These are phyloP conservation scores for Annulohypoxylon nitens DNA, from an alignment of 495 filamentous ascomycete species.

Conservation along the genomic window DNA sequence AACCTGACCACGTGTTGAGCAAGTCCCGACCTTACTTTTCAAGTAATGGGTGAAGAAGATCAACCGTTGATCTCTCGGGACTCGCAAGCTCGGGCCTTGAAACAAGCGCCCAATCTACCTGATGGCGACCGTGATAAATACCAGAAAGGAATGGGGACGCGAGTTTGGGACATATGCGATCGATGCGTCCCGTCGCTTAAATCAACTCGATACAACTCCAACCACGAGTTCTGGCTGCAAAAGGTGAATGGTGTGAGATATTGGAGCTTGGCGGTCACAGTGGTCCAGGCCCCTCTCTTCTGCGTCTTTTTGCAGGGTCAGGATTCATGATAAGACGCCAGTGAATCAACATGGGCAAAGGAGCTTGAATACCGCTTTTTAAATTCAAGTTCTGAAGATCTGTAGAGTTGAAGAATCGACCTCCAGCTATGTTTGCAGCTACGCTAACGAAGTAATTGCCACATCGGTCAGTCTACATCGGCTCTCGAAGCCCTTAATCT, in stretches of 20 bases:
- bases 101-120: conserved; percentile 32
- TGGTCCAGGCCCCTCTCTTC: conserved; percentile 29
- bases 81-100: conserved; percentile 30
- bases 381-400: conserved; percentile 4
- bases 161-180: conserved; percentile 9
- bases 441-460: conserved; percentile 39
- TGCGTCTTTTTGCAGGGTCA: conserved; percentile 22
- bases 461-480: conserved; percentile 29
- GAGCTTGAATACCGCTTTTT: background rate
- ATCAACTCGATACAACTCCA: background rate
- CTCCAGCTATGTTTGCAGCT: background rate
- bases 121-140: conserved; percentile 6
- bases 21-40: conserved; percentile 42
- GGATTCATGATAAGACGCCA: conserved; percentile 16
- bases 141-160: conserved; percentile 7
- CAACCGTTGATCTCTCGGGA: conserved; percentile 31
- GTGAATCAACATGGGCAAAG: conserved; percentile 11
- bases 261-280: conserved; percentile 8
- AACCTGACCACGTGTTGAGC: conserved; percentile 36
- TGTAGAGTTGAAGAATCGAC: conserved; percentile 20
- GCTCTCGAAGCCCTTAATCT: conserved; percentile 44
- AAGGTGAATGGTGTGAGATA: conserved; percentile 12
- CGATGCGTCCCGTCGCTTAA: conserved; percentile 23
- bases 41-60: conserved; percentile 35
- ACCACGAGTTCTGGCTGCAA: conserved; percentile 11